phyloP scores from a whole-genome alignment of 331 rosid species.

The Erythrophleum ivorense region DNA sequence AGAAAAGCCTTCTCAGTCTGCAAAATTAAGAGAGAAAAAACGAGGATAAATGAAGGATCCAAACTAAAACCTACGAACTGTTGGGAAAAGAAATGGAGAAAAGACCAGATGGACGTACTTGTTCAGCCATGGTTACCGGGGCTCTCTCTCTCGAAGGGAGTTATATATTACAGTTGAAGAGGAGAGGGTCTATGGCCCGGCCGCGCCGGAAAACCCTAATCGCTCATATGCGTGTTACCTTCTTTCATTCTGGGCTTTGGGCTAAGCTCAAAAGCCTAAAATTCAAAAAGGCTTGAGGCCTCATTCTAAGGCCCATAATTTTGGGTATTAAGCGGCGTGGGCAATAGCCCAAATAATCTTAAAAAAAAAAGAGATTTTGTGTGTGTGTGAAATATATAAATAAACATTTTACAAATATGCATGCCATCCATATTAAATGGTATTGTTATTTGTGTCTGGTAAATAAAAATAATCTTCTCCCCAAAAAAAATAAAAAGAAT shows the following conservation, averaged over 20 bases:
- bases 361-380: too few species aligned
- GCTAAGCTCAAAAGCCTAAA: background rate
- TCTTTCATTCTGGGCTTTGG: background rate
- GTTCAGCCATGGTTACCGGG: constrained; percentile 49
- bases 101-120: constrained; percentile 13
- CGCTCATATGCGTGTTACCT: background rate
- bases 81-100: background rate
- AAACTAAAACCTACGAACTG: background rate
- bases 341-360: too few species aligned
- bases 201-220: constrained; percentile 46
- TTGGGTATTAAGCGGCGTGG: background rate
- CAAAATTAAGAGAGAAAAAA: background rate
- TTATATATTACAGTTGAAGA: background rate
- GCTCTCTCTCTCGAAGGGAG: background rate
- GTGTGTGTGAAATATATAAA: too few species aligned
- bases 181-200: background rate
- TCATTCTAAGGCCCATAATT: background rate
- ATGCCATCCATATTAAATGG: too few species aligned
- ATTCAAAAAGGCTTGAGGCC: background rate
- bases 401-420: too few species aligned
- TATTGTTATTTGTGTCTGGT: too few species aligned
- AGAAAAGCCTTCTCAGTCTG: constrained; percentile 57
- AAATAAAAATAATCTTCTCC: too few species aligned
- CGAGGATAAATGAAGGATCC: background rate
- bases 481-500: too few species aligned